phyloP scores from a whole-genome alignment of 169 alveolate species.

The Eimeria acervulina region DNA sequence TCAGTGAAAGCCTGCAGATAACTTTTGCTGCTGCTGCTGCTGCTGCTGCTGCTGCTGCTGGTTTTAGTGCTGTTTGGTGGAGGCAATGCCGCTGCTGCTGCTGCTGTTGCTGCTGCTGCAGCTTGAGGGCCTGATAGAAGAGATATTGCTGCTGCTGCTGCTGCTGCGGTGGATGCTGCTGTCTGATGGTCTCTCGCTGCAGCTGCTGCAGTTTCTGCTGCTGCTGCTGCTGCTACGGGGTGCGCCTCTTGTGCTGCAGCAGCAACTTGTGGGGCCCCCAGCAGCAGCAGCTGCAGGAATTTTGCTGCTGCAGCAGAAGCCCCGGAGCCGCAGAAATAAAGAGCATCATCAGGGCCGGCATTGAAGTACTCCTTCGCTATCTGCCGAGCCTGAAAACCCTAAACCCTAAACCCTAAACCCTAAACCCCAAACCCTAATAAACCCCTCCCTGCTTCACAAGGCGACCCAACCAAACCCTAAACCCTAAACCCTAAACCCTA shows the following conservation, averaged over 20 bases:
- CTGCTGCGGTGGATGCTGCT: background rate
- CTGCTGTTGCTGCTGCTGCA: no score
- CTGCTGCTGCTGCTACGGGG: no score
- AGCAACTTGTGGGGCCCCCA: slow-evolving; percentile 38
- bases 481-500: no score
- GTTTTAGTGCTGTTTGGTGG: no score
- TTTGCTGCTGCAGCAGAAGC: slow-evolving; percentile 78
- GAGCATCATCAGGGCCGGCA: slow-evolving; percentile 82
- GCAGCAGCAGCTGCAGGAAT: slow-evolving; percentile 74
- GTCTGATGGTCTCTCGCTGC: background rate
- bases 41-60: background rate
- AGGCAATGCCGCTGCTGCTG: no score
- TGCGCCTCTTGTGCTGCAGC: slow-evolving; percentile 19
- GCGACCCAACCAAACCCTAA: background rate
- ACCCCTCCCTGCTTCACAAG: background rate
- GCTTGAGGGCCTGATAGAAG: no score
- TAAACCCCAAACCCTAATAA: background rate
- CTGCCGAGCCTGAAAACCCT: slow-evolving; percentile 58
- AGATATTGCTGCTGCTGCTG: background rate
- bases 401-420: background rate
- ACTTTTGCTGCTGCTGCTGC: slow-evolving; percentile 19
- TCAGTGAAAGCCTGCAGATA: slow-evolving; percentile 32
- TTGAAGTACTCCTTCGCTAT: slow-evolving; percentile 82
- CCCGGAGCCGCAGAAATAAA: slow-evolving; percentile 86
- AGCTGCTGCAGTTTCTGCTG: no score